Evolutionary conservation across 2,329 filamentous ascomycete species (phyloP), one percentile per base, ranked within the genome.

Genomic region (Fusarium decemcellulare): DNA sequence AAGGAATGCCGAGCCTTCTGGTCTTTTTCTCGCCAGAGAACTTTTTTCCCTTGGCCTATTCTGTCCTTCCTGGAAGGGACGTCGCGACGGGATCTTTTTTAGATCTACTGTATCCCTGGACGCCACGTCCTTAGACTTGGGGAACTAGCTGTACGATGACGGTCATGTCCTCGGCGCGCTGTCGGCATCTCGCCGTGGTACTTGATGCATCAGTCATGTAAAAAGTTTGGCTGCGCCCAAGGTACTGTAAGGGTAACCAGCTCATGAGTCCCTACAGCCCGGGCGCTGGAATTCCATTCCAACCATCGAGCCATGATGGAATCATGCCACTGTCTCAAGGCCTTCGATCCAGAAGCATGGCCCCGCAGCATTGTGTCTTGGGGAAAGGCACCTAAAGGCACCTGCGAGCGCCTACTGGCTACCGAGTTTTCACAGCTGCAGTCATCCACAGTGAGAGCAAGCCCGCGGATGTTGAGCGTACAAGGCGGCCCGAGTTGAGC

Each of bases 221-320:
- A 40, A 34, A 34, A 11, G 32, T 11, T 34, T 34, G 40, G 67
- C 48, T 60, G 67, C 42, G 44, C 40, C 18, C 18, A 23, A 23
- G 18, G 36, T 46, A 42, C 51, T 53, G 54, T 27, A 27, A 37
- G 39, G 16, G 57, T 50, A 37, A 63, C 52, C 12, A 29, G 18
- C 15, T n/a, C 47, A 63, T 48, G 40, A 53, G 54, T 63, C 48
- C 67, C 67, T 61, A 62, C 50, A 59, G 67, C 67, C 67, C 57
- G 59, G 63, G 63, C 67, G 27, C 61, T 71, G 67, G 67, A 68
- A 65, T 48, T 50, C 23, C 67, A 70, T 71, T 70, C 67, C 67
- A 70, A 54, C 23, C 40, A 65, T 63, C 67, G 52, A 47, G 43
- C 58, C 52, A 67, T 58, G 48, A 58, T 59, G 44, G 58, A 42